Evolutionary conservation across 805 yeast species (phyloP), one percentile per base, ranked within the genome.

Genomic region (Kluyveromyces dobzhanskii): DNA sequence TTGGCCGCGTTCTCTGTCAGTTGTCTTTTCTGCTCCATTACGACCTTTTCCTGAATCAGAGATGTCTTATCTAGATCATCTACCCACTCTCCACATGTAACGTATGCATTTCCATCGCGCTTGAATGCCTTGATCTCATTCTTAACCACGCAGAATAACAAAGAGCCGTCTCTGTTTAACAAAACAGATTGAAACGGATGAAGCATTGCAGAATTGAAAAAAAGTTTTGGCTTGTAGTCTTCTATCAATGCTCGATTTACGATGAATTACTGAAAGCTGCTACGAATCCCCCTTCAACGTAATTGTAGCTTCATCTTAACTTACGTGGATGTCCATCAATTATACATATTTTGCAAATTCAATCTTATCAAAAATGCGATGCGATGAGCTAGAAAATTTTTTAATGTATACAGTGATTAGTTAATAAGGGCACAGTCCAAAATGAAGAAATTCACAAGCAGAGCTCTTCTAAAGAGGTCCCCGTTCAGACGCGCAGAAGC

Each of bases 101-200:
- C 40, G 37, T 43, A 57, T 14, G 56, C 51, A 10, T 17, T 28
- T 11, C 35, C 38, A 1, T 76, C 73, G 8, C 56, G 51, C 35
- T 65, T 61, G 51, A 70, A 80, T 3, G 69, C 81, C 42, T 71
- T 69, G n/a, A 84, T 60, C 28, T 69, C 62, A 51, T 78, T 80
- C 50, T 79, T 76, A 3, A 75, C 70, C 1, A 81, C 67, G 1
- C 74, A 70, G 58, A 73, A 80, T 12, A 84, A 55, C 14, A 69
- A 56, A 3, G 62, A 54, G 1, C 79, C 79, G 13, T 62, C 55
- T 4, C 51, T 50, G 48, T 65, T 70, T n/a, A 73, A 48, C 3
- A 69, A 50, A 2, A 78, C 56, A 27, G 75, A 65, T 53, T 82
- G 90, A 53, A 77, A 75, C 13, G 92, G 92, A 51, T 84, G 88